Evolutionary conservation across 1,139 yeast genomes (phyloP), one percentile per base, ranked within the genome.

Genomic region (Lodderomyces margitis): DNA sequence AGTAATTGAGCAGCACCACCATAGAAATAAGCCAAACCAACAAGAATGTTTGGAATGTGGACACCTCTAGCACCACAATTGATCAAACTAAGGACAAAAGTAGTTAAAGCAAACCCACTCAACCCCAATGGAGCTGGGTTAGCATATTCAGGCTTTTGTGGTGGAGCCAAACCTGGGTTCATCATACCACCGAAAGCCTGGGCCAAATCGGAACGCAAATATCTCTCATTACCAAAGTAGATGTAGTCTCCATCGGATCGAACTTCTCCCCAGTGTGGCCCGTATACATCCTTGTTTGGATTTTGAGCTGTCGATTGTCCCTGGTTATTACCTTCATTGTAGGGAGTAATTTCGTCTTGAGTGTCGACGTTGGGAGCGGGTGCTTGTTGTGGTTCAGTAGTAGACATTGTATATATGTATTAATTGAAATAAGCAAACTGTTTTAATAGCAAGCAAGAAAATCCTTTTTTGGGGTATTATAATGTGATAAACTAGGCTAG

Each of bases 41-140:
- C 66, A 11, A 64, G 68, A 43, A 64, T 52, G 45, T 64, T 63
- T 17, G 68, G 68, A 46, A 64, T 53, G 10, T 55, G 50, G 23
- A 64, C 68, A 33, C 68, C 68, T 52, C 66, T 57, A 27, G 69
- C 68, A 41, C 57, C 70, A 41, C 56, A 53, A 48, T 72, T 72
- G 48, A 66, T 67, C 57, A 89, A 65, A 4, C 91, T 81, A 37
- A 88, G 70, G 11, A 87, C 87, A 61, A 89, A 86, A 4, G 95
- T 86, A 15, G 95, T 86, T 51, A 87, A 69, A 6, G 95, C 95
- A 58, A 89, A 88, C 4, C 87, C 94, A 39, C 81, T 75, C 49
- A 89, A 71, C 11, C 96, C 96, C 43, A 89, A 70, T 2, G 96
- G 96, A 39, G 94, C 87, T 35, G 96, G 95, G 61, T 88, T 88